Conservation (phyloP, 495 filamentous ascomycete species). For the Talaromyces liani region DNA sequence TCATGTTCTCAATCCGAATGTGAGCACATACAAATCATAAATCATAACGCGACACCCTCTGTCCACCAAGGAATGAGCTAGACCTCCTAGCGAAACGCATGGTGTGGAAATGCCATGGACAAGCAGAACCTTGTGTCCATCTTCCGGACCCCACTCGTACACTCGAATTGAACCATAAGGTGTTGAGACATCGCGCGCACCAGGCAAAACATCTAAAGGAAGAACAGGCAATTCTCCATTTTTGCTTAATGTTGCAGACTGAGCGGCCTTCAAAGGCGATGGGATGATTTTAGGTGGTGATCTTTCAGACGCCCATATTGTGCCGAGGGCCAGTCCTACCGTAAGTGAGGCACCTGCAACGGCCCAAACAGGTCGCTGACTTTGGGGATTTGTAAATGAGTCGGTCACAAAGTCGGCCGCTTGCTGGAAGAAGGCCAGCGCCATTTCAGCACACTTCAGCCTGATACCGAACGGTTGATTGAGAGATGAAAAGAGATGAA, state of each 20-base stretch:
- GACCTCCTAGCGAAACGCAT: conserved; percentile 57
- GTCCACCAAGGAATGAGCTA: conserved; percentile 64
- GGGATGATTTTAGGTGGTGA: conserved; percentile 22
- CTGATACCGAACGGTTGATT: background rate
- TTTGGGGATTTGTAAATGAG: conserved; percentile 29
- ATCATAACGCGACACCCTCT: conserved; percentile 77
- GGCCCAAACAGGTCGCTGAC: conserved; percentile 34
- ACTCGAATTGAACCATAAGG: conserved; percentile 76
- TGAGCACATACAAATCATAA: conserved; percentile 48
- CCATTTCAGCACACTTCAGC: conserved; percentile 5
- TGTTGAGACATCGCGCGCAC: conserved; percentile 62
- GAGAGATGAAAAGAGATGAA: background rate
- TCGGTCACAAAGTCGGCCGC: conserved; percentile 32
- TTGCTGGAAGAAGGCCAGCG: conserved; percentile 33
- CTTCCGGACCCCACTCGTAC: conserved; percentile 85
- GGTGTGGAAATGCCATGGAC: conserved; percentile 86
- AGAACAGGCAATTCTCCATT: conserved; percentile 53
- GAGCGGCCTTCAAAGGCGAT: conserved; percentile 39
- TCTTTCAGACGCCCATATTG: conserved; percentile 19
- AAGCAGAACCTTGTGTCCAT: conserved; percentile 70
- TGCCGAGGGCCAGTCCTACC: conserved; percentile 31
- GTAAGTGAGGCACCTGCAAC: conserved; percentile 34
- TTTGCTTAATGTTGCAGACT: conserved; percentile 37
- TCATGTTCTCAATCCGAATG: background rate
- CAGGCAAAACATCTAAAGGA: conserved; percentile 67